Conservation (phyloP, 2,329 filamentous ascomycete genomes). For the Stagonosporopsis chrysanthemi region DNA sequence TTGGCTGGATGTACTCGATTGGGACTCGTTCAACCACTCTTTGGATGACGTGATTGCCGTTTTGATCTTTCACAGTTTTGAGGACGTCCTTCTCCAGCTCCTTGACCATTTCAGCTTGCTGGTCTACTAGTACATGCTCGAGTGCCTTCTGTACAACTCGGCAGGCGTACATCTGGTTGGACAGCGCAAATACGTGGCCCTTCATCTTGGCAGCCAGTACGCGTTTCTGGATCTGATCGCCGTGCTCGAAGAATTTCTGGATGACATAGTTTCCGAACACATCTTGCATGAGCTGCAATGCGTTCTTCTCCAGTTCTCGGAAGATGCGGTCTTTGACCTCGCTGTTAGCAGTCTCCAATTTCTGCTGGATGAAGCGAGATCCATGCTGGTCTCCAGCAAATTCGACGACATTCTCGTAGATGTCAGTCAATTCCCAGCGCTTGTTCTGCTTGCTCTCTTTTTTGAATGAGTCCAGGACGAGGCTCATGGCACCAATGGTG, state of each 20-base stretch:
- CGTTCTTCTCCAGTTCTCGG: slow-evolving; percentile 82
- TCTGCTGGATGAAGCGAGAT: slow-evolving; percentile 93
- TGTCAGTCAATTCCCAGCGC: slow-evolving; percentile 85
- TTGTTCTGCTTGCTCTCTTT: slow-evolving; percentile 74
- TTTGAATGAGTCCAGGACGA: slow-evolving; percentile 80
- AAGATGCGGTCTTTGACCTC: slow-evolving; percentile 95
- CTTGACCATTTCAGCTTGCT: slow-evolving; percentile 82
- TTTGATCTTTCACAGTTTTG: slow-evolving; percentile 81
- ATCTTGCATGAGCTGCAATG: slow-evolving; percentile 89
- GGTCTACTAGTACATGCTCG: slow-evolving; percentile 88
- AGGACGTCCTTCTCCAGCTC: slow-evolving; percentile 82
- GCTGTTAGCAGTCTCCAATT: slow-evolving; percentile 89
- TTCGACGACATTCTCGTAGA: slow-evolving; percentile 86
- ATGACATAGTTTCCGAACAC: slow-evolving; percentile 99
- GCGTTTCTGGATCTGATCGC: slow-evolving; percentile 92
- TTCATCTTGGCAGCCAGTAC: slow-evolving; percentile 86
- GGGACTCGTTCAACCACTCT: slow-evolving; percentile 87
- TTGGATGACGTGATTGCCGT: slow-evolving; percentile 96
- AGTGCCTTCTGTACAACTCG: slow-evolving; percentile 96
- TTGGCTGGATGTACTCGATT: slow-evolving; percentile 79
- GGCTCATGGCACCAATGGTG: slow-evolving; percentile 69
- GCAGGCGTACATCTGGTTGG: slow-evolving; percentile 90
- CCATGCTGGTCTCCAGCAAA: slow-evolving; percentile 96
- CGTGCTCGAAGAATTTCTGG: slow-evolving; percentile 96
- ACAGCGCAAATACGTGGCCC: slow-evolving; percentile 80